phyloP scores from a whole-genome alignment of 2,329 filamentous ascomycete genomes.

The Sporothrix luriei region DNA sequence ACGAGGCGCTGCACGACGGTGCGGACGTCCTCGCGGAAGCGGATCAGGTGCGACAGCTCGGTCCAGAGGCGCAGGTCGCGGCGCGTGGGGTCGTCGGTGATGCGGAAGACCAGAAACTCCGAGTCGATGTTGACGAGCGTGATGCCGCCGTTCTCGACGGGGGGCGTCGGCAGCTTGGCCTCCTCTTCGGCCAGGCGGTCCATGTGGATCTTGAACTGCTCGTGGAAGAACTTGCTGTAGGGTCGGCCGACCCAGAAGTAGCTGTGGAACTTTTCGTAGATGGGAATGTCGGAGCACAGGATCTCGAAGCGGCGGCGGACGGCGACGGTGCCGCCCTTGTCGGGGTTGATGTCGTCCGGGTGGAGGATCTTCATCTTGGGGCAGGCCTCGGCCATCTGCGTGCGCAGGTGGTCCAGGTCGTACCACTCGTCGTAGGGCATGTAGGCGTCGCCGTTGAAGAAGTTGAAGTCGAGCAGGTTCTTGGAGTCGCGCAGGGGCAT shows the following conservation, averaged over 20 bases:
- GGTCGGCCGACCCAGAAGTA: slow-evolving; percentile 43
- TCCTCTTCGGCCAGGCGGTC: slow-evolving; percentile 26
- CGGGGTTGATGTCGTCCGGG: slow-evolving; percentile 35
- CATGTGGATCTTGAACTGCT: slow-evolving; percentile 31
- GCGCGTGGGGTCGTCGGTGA: slow-evolving; percentile 45
- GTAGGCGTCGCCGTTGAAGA: slow-evolving; percentile 41
- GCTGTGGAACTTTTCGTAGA: slow-evolving; percentile 38
- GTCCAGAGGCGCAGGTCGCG: slow-evolving; percentile 44
- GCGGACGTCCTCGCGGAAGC: slow-evolving; percentile 41
- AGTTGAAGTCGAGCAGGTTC: slow-evolving; percentile 42
- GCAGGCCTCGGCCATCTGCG: slow-evolving; percentile 38
- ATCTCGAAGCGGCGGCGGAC: slow-evolving; percentile 39
- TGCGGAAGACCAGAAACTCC: slow-evolving; percentile 43
- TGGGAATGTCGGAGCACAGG: slow-evolving; percentile 36
- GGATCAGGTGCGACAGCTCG: slow-evolving; percentile 41
- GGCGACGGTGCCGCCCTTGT: slow-evolving; percentile 29
- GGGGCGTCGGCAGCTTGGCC: slow-evolving; percentile 15
- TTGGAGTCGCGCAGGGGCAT: slow-evolving; percentile 43
- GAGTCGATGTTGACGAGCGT: slow-evolving; percentile 41
- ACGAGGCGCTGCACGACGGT: slow-evolving; percentile 38
- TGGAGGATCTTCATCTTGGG: slow-evolving; percentile 43
- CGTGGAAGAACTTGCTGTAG: slow-evolving; percentile 39
- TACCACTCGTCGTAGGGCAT: slow-evolving; percentile 44
- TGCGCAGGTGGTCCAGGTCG: slow-evolving; percentile 41
- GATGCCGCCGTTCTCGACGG: slow-evolving; percentile 37